Conservation (phyloP, 2,329 filamentous ascomycete genomes). For the Aureobasidium sp. region DNA sequence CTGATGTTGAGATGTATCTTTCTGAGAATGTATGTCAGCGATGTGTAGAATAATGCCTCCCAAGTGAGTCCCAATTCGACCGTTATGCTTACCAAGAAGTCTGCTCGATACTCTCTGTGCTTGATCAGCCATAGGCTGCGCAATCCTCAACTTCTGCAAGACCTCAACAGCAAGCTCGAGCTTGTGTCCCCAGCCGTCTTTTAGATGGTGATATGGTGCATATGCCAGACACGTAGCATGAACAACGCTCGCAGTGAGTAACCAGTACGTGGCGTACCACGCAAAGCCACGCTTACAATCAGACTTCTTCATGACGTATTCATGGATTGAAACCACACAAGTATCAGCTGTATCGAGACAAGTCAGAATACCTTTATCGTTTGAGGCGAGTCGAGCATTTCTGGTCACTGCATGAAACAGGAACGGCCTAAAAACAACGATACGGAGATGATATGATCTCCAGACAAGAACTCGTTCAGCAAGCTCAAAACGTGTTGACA, state of each 20-base stretch:
- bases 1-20: no score
- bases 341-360: background rate
- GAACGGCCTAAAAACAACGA: background rate
- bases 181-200: background rate
- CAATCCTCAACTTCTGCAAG: background rate
- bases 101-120: background rate
- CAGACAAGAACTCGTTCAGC: background rate
- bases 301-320: background rate
- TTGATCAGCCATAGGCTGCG: background rate
- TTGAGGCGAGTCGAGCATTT: background rate
- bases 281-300: background rate
- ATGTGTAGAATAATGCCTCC: no score
- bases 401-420: background rate
- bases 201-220: background rate
- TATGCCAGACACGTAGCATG: background rate
- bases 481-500: background rate
- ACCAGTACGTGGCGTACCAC: background rate
- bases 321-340: background rate
- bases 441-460: background rate
- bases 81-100: background rate
- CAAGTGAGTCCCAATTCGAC: no score
- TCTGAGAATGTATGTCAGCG: no score
- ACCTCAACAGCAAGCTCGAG: background rate
- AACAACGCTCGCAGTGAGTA: background rate
- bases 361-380: background rate